Evolutionary conservation across 1,284 basidiomycete genomes (phyloP), one percentile per base, ranked within the genome.

Genomic region (Marasmius fiardii): DNA sequence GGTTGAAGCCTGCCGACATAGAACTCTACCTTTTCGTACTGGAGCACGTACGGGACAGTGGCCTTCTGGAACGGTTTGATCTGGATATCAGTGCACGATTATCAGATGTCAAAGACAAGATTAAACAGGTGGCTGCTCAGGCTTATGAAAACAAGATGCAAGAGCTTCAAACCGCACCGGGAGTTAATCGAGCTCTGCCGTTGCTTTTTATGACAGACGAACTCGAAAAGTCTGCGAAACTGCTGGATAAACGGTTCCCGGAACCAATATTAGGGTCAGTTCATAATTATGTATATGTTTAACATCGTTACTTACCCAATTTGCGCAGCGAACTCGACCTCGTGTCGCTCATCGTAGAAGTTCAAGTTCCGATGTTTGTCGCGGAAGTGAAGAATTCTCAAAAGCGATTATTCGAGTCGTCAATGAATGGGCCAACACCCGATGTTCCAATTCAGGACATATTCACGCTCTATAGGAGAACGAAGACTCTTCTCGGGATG

Each of bases 371-470:
- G 1, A 74, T 88, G 50, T 90, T 89, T 67, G 73, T 96, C 11
- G 75, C 77, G 43, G 95, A 97, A 51, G 69, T 98, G 23, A 84
- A 91, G 61, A 79, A 78, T 45, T 85, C 86, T 4, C 82, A 85
- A 63, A 85, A 86, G 67, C 80, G 82, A 5, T 71, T 93, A 7
- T 84, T 87, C 58, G 88, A 91, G 64, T 85, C 86, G 12, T 90
- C 89, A 6, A 88, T 85, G 82, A 90, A 86, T 66, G 87, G 83
- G 2, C 88, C 87, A 1, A 89, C 83, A 10, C 86, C 87, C 1
- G 87, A 88, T 57, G 82, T 92, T 2, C 88, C 88, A 2, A 90
- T 95, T 52, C 90, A 93, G 60, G 94, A 98, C 67, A 85, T 96
- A 26, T 94, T 98, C 62, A 79, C 84, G 0, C 75, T 98, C 11